phyloP scores from a whole-genome alignment of 257 asterid genomes.

The Pogostemon cablin region DNA sequence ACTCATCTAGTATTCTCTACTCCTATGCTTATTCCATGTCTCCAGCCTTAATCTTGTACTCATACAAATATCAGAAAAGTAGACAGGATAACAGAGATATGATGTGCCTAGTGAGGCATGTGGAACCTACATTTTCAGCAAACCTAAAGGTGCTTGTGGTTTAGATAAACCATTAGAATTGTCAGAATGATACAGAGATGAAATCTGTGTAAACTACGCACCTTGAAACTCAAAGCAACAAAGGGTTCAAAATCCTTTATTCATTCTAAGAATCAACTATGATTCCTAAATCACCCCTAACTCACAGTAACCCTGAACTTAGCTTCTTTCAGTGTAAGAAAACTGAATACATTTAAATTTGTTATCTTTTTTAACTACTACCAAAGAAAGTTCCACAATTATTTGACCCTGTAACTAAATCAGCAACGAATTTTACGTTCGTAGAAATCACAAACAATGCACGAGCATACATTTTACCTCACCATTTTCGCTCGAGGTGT shows the following conservation, averaged over 20 bases:
- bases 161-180: not conserved
- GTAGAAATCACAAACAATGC: not conserved
- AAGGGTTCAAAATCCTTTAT: not conserved
- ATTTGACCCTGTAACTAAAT: not conserved
- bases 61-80: not conserved
- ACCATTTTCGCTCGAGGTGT: too few relatives aligned
- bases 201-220: not conserved
- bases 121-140: conserved; percentile 5
- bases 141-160: not conserved
- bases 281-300: not conserved
- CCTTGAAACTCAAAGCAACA: not conserved
- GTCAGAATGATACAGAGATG: not conserved
- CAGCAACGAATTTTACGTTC: not conserved
- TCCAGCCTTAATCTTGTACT: not conserved
- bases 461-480: too few relatives aligned
- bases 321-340: not conserved
- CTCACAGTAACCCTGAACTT: not conserved
- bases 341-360: not conserved
- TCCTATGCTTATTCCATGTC: not conserved
- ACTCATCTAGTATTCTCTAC: not conserved
- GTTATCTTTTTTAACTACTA: too few relatives aligned
- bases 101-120: not conserved
- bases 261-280: not conserved
- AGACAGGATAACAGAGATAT: not conserved
- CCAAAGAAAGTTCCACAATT: not conserved